Conservation (phyloP, 495 filamentous ascomycete species). For the Penicillium ucsense region DNA sequence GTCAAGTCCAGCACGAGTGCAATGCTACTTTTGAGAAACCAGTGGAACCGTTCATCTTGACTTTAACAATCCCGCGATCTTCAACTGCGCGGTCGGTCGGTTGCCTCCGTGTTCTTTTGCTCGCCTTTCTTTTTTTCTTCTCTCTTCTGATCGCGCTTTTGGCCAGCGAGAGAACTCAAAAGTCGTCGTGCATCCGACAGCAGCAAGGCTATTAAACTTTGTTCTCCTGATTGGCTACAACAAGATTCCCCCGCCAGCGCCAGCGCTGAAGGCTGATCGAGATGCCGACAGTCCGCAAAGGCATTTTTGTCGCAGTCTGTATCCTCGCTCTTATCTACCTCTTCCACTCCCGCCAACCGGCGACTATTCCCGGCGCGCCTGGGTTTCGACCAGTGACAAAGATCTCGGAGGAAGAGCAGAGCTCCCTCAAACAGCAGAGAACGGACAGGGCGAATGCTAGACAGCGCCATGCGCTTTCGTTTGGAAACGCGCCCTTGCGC, state of each 20-base stretch:
- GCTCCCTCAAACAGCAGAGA: slow-evolving; percentile 1
- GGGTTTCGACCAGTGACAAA: slow-evolving; percentile 14
- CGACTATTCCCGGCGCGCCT: slow-evolving; percentile 16
- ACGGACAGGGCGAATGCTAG: slow-evolving; percentile 11
- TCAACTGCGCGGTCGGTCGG: too few relatives aligned
- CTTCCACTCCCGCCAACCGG: slow-evolving; percentile 50
- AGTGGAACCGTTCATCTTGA: slow-evolving; percentile 1
- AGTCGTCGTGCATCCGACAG: too few relatives aligned
- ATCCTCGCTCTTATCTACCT: slow-evolving; percentile 63
- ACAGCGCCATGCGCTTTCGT: slow-evolving; percentile 27
- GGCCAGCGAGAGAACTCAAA: too few relatives aligned
- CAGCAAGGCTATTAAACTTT: too few relatives aligned
- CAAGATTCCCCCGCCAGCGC: neutral
- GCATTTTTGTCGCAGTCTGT: slow-evolving; percentile 56
- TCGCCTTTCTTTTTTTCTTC: too few relatives aligned
- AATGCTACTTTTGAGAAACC: slow-evolving; percentile 5
- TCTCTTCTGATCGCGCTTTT: too few relatives aligned
- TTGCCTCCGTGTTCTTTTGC: too few relatives aligned
- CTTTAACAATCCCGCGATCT: slow-evolving; percentile 1
- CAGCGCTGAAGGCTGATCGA: slow-evolving; percentile 7
- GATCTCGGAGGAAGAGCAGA: slow-evolving; percentile 15
- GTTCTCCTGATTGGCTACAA: too few relatives aligned
- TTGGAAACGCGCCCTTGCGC: slow-evolving; percentile 46
- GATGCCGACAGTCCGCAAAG: slow-evolving; percentile 65
- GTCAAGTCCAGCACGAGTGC: slow-evolving; percentile 2